Conservation (phyloP, 352 stramenopile species). For the Phytophthora colocasiae region DNA sequence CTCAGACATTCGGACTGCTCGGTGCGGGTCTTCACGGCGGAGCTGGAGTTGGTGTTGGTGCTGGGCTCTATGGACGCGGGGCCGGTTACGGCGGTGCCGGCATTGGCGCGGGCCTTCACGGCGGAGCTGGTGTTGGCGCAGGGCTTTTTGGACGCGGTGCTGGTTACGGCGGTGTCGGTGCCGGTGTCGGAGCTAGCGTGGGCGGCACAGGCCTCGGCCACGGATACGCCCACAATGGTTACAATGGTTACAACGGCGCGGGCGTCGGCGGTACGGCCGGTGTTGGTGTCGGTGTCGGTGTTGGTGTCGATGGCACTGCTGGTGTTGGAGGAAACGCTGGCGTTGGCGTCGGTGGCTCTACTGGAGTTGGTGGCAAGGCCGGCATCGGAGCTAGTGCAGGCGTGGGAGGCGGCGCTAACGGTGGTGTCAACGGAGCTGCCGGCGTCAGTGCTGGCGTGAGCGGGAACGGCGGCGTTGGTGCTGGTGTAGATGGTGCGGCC, state of each 20-base stretch:
- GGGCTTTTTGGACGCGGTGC: background rate
- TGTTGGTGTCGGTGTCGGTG: too few species aligned
- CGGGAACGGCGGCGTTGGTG: background rate
- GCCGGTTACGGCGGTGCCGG: background rate
- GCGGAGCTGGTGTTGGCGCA: background rate
- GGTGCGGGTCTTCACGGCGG: constrained; percentile 2
- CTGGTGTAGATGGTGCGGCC: background rate
- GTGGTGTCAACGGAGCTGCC: too few species aligned
- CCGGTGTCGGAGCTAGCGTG: background rate
- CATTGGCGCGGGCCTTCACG: background rate
- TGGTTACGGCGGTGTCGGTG: background rate
- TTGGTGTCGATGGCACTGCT: background rate
- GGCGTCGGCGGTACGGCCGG: background rate
- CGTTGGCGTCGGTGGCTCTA: background rate
- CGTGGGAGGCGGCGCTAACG: background rate
- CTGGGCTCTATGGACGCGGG: background rate
- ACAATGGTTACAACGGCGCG: background rate
- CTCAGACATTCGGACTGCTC: constrained; percentile 24
- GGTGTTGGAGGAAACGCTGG: background rate
- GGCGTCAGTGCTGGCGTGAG: background rate
- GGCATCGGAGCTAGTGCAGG: background rate
- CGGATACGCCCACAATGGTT: too few species aligned
- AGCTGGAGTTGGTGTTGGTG: constrained; percentile 4
- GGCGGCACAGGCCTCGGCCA: background rate
- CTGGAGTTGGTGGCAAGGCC: background rate